Evolutionary conservation across 148 eudicot species (phyloP).

Genomic region (Tetragonia tetragonoides): DNA sequence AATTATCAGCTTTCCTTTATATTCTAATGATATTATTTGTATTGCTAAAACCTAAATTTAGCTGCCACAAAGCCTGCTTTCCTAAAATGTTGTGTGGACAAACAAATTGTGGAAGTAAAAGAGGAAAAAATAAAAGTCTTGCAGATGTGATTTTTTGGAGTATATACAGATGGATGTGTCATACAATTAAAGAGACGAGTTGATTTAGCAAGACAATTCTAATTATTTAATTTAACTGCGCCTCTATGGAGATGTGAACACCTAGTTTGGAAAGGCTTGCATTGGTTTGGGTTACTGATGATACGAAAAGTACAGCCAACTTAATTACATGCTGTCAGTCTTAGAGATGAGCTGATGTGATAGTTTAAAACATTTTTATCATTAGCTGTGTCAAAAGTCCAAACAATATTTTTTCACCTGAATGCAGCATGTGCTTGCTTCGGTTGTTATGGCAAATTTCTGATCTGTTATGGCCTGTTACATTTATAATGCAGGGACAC

Average conservation of each 20-base stretch:
- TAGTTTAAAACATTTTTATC: not conserved
- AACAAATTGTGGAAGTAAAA: not conserved
- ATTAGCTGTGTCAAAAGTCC: not conserved
- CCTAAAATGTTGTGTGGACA: not conserved
- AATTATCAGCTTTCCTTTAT: not conserved
- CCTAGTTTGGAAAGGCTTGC: not conserved
- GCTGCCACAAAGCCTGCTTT: not conserved
- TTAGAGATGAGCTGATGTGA: not conserved
- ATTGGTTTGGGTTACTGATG: not conserved
- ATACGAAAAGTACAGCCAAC: slow-evolving; percentile 1
- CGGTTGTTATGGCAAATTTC: not conserved
- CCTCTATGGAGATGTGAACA: not conserved
- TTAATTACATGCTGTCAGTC: not conserved
- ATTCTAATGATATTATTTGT: not conserved
- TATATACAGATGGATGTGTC: not conserved
- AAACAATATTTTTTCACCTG: slow-evolving; percentile 2
- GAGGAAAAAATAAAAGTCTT: not conserved
- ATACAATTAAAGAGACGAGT: not conserved
- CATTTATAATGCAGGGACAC: slow-evolving; percentile 68
- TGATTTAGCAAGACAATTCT: not conserved
- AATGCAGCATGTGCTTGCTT: slow-evolving; percentile 1
- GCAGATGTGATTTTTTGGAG: not conserved
- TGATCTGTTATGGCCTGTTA: slow-evolving; percentile 9
- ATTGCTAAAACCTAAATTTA: slow-evolving; percentile 3
- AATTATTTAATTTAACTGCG: not conserved